These are phyloP conservation scores for Gnaphalium uliginosum DNA, from an alignment of 129 eudicot species.

Conservation along the genomic window DNA sequence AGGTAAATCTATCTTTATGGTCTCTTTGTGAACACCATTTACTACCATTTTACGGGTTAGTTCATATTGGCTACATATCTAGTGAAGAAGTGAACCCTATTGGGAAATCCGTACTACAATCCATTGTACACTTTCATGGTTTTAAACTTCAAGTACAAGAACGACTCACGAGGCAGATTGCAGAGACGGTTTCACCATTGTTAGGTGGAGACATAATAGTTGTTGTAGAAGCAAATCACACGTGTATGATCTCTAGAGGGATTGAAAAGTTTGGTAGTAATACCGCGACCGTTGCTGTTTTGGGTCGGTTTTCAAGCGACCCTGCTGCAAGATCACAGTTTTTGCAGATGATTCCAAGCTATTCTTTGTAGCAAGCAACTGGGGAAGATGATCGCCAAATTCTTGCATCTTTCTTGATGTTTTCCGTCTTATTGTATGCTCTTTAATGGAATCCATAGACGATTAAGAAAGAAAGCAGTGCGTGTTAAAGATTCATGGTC, in stretches of 20 bases:
- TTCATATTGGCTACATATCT: slow-evolving; percentile 75
- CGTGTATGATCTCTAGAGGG: slow-evolving; percentile 95
- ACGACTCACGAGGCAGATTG: slow-evolving; percentile 90
- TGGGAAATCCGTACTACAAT: slow-evolving; percentile 63
- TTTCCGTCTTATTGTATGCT: not conserved
- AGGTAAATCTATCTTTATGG: slow-evolving; percentile 70
- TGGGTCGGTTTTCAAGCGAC: slow-evolving; percentile 83
- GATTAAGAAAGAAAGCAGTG: slow-evolving; percentile 14
- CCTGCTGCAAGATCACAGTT: slow-evolving; percentile 66
- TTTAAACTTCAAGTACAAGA: slow-evolving; percentile 96
- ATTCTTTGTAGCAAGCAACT: slow-evolving; percentile 30
- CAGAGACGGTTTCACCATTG: slow-evolving; percentile 73
- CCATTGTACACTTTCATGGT: slow-evolving; percentile 84
- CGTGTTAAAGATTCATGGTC: not conserved
- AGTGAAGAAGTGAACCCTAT: slow-evolving; percentile 45
- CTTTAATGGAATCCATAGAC: not conserved
- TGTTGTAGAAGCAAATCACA: slow-evolving; percentile 87
- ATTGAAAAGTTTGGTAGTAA: slow-evolving; percentile 91
- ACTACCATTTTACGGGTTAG: slow-evolving; percentile 92
- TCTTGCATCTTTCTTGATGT: slow-evolving; percentile 13
- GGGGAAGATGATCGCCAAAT: slow-evolving; percentile 22
- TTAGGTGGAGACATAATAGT: slow-evolving; percentile 84
- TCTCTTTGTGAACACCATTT: slow-evolving; percentile 96
- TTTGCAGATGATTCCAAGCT: slow-evolving; percentile 64
- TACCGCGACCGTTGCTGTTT: slow-evolving; percentile 86